Conservation (phyloP, 108 stramenopile genomes). For the Skeletonema costatum region DNA sequence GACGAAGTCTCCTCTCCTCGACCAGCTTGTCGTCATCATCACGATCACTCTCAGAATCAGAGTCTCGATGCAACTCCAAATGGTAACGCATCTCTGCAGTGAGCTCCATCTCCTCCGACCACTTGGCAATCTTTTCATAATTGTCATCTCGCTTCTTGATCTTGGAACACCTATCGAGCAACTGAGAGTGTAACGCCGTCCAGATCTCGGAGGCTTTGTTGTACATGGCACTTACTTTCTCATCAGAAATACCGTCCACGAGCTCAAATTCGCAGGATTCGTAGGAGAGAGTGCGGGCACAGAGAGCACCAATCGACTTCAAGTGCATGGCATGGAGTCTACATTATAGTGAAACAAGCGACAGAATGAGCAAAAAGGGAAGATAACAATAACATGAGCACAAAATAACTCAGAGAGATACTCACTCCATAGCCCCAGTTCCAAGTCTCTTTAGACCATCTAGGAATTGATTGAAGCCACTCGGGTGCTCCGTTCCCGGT, state of each 20-base stretch:
- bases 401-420: background rate
- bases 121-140: background rate
- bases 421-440: slow-evolving; percentile 25
- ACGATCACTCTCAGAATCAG: slow-evolving; percentile 16
- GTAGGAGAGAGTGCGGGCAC: slow-evolving; percentile 28
- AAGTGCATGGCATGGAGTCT: slow-evolving; percentile 27
- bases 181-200: slow-evolving; percentile 35
- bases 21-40: slow-evolving; percentile 8
- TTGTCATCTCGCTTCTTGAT: background rate
- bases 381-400: background rate
- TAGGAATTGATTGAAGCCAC: slow-evolving; percentile 28
- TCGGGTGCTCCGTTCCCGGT: slow-evolving; percentile 17
- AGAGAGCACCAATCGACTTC: slow-evolving; percentile 24
- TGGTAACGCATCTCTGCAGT: slow-evolving; percentile 6
- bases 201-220: slow-evolving; percentile 45
- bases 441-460: slow-evolving; percentile 10
- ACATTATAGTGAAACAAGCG: background rate
- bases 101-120: background rate
- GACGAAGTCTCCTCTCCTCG: slow-evolving; percentile 3
- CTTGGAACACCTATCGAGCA: background rate
- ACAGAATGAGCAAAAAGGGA: background rate
- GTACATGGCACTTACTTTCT: slow-evolving; percentile 52
- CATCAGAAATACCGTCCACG: slow-evolving; percentile 49
- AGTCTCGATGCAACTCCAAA: slow-evolving; percentile 12
- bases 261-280: slow-evolving; percentile 41